A percentile compares a stretch with the other conserved stretches of the same genome.
Evolutionary conservation across 352 stramenopile species (phyloP).

Genomic region (Phytopythium cucurbitacearum): DNA sequence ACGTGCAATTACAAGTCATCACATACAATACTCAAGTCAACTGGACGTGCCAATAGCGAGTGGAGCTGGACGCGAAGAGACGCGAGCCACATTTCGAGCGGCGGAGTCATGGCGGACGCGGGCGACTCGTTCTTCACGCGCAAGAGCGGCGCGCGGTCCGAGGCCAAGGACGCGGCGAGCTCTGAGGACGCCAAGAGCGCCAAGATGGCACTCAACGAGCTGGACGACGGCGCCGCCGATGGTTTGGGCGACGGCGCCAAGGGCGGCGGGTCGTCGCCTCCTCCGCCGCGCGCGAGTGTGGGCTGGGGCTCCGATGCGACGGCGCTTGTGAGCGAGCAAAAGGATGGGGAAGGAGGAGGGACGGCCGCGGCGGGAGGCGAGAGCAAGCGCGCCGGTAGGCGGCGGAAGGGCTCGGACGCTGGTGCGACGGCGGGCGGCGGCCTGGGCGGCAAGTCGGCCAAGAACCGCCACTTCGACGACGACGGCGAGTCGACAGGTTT

Average conservation of each 20-base stretch:
- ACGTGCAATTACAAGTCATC: background rate
- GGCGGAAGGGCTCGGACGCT: slow-evolving; percentile 52
- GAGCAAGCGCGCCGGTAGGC: slow-evolving; percentile 45
- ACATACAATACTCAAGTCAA: background rate
- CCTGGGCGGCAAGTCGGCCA: slow-evolving; percentile 32
- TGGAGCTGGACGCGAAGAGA: too few species aligned
- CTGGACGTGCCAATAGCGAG: too few species aligned
- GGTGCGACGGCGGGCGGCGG: slow-evolving; percentile 6
- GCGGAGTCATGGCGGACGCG: background rate
- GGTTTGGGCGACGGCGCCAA: slow-evolving; percentile 36
- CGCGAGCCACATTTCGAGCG: too few species aligned
- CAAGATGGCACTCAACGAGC: slow-evolving; percentile 14
- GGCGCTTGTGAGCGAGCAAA: slow-evolving; percentile 21
- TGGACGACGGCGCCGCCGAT: slow-evolving; percentile 47
- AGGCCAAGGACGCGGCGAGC: slow-evolving; percentile 1
- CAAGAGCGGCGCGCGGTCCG: slow-evolving; percentile 1
- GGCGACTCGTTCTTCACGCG: slow-evolving; percentile 4
- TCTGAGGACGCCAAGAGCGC: slow-evolving; percentile 1
- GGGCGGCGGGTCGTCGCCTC: slow-evolving; percentile 10
- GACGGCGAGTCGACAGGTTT: slow-evolving; percentile 54
- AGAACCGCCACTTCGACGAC: slow-evolving; percentile 76
- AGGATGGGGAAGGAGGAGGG: slow-evolving; percentile 8
- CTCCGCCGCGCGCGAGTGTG: slow-evolving; percentile 55
- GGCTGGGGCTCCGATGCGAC: slow-evolving; percentile 45
- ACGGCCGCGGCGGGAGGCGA: slow-evolving; percentile 18